These are phyloP conservation scores for Pichia sp. DNA, from an alignment of 1,139 yeast genomes.

Conservation along the genomic window DNA sequence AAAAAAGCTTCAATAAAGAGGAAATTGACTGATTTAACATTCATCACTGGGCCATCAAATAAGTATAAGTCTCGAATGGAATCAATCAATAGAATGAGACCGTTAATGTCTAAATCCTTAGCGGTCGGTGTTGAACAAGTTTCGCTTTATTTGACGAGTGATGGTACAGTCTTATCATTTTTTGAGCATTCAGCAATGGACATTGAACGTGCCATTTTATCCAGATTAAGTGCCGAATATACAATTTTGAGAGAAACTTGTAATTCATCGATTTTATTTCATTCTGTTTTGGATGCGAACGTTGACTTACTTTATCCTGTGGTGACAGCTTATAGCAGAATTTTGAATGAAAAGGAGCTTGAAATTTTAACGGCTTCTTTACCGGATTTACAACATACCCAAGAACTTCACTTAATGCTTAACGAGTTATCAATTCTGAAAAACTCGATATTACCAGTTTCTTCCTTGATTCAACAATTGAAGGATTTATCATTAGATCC, in stretches of 20 bases:
- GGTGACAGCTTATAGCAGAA: conserved; percentile 44
- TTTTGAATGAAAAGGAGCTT: conserved; percentile 39
- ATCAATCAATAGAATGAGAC: conserved; percentile 36
- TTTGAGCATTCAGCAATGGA: conserved; percentile 46
- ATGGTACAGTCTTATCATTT: conserved; percentile 40
- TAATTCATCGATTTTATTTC: conserved; percentile 41
- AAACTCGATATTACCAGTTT: conserved; percentile 36
- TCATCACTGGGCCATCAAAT: conserved; percentile 8
- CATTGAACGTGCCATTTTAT: conserved; percentile 39
- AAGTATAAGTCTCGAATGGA: conserved; percentile 25
- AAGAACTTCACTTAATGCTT: conserved; percentile 41
- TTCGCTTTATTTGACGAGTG: conserved; percentile 36
- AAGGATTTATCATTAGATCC: conserved; percentile 34
- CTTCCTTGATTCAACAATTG: conserved; percentile 35
- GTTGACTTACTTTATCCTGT: conserved; percentile 54
- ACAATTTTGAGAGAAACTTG: conserved; percentile 40
- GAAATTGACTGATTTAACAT: conserved; percentile 23
- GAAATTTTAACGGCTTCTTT: conserved; percentile 33
- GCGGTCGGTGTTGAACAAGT: conserved; percentile 49
- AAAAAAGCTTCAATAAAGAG: conserved; percentile 16
- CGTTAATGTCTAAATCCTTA: conserved; percentile 34
- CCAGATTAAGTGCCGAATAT: conserved; percentile 34
- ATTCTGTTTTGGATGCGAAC: conserved; percentile 44
- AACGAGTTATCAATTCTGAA: conserved; percentile 41
- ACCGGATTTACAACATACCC: conserved; percentile 42